These are phyloP conservation scores for Plasmodium falciparum DNA, from an alignment of 169 alveolate species.

Conservation along the genomic window DNA sequence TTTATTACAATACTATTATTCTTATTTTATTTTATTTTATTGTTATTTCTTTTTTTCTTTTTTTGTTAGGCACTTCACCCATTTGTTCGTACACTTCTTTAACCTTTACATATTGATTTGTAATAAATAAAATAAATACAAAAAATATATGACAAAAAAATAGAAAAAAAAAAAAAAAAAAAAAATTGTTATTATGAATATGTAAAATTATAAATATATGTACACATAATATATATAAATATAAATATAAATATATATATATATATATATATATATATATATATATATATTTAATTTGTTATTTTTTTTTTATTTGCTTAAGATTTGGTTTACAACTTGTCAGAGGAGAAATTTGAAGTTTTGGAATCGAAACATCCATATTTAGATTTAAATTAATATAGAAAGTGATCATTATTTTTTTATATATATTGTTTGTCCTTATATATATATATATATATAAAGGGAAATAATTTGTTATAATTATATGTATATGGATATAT, in stretches of 20 bases:
- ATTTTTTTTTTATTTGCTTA: conserved; percentile 2
- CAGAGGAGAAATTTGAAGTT: conserved; percentile 31
- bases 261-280: not conserved
- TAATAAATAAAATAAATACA: conserved; percentile 23
- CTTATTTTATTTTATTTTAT: too few relatives aligned
- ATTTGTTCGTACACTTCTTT: conserved; percentile 46
- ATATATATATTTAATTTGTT: not conserved
- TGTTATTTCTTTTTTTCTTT: conserved; percentile 17
- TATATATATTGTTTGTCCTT: too few relatives aligned
- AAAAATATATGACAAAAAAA: not conserved
- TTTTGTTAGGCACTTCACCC: conserved; percentile 61
- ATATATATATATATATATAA: not conserved
- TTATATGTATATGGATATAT: not conserved
- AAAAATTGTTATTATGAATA: not conserved
- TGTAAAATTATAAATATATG: too few relatives aligned
- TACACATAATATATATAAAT: not conserved
- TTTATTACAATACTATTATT: too few relatives aligned
- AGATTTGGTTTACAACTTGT: conserved; percentile 49
- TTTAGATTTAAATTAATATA: conserved; percentile 24
- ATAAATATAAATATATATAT: not conserved
- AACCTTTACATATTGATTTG: conserved; percentile 62
- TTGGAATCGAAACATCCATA: conserved; percentile 60
- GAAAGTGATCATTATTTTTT: too few relatives aligned
- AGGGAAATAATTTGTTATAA: not conserved
- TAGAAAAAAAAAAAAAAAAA: not conserved